Evolutionary conservation across 1,284 basidiomycete genomes (phyloP).

Genomic region (Porogramme epimiltina): DNA sequence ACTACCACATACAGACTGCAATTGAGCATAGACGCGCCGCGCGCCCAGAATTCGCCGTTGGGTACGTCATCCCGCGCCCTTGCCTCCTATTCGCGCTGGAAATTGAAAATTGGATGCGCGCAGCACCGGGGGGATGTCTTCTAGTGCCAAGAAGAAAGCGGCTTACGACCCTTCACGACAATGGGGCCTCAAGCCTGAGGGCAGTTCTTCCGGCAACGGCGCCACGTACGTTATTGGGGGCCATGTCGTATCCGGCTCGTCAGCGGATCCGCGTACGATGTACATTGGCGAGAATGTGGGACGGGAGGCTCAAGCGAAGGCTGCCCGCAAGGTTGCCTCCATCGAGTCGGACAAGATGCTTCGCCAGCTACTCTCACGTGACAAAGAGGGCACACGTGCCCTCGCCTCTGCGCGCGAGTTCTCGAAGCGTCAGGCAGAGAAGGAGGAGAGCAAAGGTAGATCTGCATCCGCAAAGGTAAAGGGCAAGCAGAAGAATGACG

Average conservation of each 20-base stretch:
- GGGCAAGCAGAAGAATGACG: conserved; percentile 15
- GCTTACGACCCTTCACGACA: conserved; percentile 67
- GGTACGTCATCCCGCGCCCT: conserved; percentile 46
- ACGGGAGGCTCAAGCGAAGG: conserved; percentile 71
- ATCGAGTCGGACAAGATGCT: conserved; percentile 63
- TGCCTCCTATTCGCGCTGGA: conserved; percentile 4
- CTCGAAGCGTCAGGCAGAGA: conserved; percentile 28
- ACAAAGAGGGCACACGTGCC: conserved; percentile 63
- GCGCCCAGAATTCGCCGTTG: conserved; percentile 81
- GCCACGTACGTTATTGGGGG: conserved; percentile 86
- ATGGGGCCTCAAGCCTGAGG: conserved; percentile 71
- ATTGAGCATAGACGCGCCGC: conserved; percentile 73
- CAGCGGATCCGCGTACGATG: conserved; percentile 45
- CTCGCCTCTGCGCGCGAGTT: conserved; percentile 59
- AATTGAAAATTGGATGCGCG: conserved; percentile 5
- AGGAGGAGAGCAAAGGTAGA: neutral
- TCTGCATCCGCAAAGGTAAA: conserved; percentile 28
- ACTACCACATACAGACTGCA: conserved; percentile 84
- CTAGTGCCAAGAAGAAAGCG: conserved; percentile 48
- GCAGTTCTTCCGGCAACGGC: conserved; percentile 34
- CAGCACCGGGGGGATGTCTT: conserved; percentile 65
- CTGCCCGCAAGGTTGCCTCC: conserved; percentile 60
- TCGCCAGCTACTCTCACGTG: conserved; percentile 57
- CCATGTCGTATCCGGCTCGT: conserved; percentile 57
- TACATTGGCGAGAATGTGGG: conserved; percentile 70